A percentile compares a stretch with the other conserved stretches of the same genome.
Conservation (phyloP, 75 land plant species). For the Selaginella moellendorffii region DNA sequence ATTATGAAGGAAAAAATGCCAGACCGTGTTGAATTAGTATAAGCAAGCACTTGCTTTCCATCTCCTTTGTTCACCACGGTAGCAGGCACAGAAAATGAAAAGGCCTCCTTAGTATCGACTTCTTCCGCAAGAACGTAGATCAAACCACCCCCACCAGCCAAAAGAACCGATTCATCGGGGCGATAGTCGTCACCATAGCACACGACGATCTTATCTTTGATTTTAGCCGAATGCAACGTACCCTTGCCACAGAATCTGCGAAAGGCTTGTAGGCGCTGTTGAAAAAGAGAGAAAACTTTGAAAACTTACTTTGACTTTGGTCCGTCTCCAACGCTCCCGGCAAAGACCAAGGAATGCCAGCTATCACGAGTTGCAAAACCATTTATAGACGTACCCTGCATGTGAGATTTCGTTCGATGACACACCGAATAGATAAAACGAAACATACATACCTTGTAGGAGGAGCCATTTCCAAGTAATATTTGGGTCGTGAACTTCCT, state of each 20-base stretch:
- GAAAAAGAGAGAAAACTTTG: too few species aligned
- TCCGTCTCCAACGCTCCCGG: background rate
- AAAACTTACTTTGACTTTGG: background rate
- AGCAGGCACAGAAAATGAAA: background rate
- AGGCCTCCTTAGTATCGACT: background rate
- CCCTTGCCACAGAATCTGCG: background rate
- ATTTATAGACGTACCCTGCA: background rate
- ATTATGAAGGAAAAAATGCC: background rate
- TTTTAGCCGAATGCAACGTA: background rate
- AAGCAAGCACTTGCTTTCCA: background rate
- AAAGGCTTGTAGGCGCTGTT: too few species aligned
- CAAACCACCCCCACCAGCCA: background rate
- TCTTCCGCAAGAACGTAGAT: background rate
- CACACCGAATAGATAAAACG: background rate
- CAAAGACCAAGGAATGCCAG: background rate
- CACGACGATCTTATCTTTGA: background rate
- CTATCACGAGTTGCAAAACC: background rate
- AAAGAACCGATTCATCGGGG: background rate
- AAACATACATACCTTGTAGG: conserved; percentile 10
- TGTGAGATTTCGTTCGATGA: background rate
- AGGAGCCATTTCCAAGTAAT: conserved; percentile 18
- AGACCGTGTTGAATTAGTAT: background rate
- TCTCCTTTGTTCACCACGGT: background rate
- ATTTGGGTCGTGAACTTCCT: conserved; percentile 14
- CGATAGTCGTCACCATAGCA: background rate